Evolutionary conservation across 2,329 filamentous ascomycete species (phyloP).

Genomic region (Coniochaeta sp.): DNA sequence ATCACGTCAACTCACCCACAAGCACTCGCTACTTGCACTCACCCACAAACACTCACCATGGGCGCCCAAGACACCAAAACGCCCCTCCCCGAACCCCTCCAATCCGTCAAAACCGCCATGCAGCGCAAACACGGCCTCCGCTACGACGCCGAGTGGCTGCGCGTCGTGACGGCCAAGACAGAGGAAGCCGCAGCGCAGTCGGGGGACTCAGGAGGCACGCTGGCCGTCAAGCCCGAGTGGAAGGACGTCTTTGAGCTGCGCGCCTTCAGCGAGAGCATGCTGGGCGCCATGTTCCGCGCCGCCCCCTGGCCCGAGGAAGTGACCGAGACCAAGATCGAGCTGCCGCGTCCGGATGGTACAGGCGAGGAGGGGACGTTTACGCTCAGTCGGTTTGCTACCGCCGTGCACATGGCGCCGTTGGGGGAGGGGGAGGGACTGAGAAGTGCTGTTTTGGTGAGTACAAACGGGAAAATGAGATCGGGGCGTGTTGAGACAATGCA

Average conservation of each 20-base stretch:
- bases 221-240: neutral
- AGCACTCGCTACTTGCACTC: too few species aligned
- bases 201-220: neutral
- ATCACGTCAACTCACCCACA: too few species aligned
- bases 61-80: too few species aligned
- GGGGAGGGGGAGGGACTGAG: neutral
- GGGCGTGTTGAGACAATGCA: constrained; percentile 8
- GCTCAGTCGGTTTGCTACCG: constrained; percentile 11
- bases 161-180: neutral
- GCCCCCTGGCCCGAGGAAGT: constrained; percentile 5
- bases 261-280: neutral
- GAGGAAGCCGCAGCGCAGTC: too few species aligned
- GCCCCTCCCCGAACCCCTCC: neutral
- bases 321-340: constrained; percentile 5
- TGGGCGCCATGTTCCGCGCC: neutral
- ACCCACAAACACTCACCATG: too few species aligned
- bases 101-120: neutral
- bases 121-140: constrained; percentile 5
- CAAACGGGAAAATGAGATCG: neutral
- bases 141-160: constrained; percentile 1
- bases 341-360: constrained; percentile 6
- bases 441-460: neutral
- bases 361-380: constrained; percentile 6
- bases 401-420: constrained; percentile 2
- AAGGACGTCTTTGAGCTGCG: constrained; percentile 7